These are phyloP conservation scores for Lyophyllum atratum DNA, from an alignment of 768 basidiomycete species.

Conservation along the genomic window DNA sequence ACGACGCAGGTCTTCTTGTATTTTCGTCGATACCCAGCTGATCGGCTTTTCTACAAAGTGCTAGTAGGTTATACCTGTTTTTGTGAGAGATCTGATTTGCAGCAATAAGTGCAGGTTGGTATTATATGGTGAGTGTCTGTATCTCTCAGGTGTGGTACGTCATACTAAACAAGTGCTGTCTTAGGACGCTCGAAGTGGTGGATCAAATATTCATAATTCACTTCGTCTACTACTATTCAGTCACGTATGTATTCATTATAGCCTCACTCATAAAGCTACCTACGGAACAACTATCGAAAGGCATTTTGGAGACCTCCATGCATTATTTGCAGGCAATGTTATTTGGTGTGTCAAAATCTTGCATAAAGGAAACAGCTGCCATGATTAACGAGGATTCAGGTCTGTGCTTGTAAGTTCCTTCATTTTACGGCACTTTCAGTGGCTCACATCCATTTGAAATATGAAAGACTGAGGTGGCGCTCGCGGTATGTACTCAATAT, in stretches of 20 bases:
- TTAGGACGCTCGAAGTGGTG: slow-evolving; percentile 45
- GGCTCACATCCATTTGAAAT: neutral
- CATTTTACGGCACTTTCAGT: neutral
- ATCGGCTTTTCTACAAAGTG: slow-evolving; percentile 33
- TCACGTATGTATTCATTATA: slow-evolving; percentile 42
- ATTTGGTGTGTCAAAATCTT: slow-evolving; percentile 31
- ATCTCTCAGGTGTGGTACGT: neutral
- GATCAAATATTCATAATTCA: slow-evolving; percentile 57
- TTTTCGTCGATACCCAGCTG: slow-evolving; percentile 38
- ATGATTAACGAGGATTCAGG: neutral
- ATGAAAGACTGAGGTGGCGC: neutral
- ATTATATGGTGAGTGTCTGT: neutral
- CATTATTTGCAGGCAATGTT: slow-evolving; percentile 26
- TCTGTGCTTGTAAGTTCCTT: neutral
- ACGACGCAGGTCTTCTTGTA: slow-evolving; percentile 39
- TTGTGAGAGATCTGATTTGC: neutral
- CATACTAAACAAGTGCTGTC: neutral
- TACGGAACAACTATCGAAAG: slow-evolving; percentile 25
- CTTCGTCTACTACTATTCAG: slow-evolving; percentile 52
- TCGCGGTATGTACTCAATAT: neutral
- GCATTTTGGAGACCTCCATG: slow-evolving; percentile 33
- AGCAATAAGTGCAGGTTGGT: neutral
- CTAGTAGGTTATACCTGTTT: slow-evolving; percentile 24
- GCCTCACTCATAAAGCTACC: neutral
- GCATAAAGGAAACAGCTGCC: no score